phyloP scores from a whole-genome alignment of 257 asterid species.

The Solanum etuberosum region DNA sequence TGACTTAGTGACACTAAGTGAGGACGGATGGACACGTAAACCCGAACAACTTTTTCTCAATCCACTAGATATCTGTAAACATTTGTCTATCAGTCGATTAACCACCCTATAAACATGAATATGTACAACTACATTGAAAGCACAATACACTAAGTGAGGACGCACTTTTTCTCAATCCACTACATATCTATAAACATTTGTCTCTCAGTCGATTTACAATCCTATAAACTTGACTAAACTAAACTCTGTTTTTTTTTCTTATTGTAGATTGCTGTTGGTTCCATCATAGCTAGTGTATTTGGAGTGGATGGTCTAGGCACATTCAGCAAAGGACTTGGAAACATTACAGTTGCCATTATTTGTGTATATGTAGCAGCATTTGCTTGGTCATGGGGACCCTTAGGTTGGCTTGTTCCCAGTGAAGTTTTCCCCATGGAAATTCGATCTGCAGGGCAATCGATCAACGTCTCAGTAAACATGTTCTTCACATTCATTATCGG shows the following conservation, averaged over 20 bases:
- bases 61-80: too few species aligned
- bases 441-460: slow-evolving; percentile 69
- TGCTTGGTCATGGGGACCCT: slow-evolving; percentile 92
- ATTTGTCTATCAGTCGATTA: rapidly evolving
- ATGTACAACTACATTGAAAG: too few species aligned
- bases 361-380: slow-evolving; percentile 70
- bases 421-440: slow-evolving; percentile 73
- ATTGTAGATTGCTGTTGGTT: slow-evolving; percentile 37
- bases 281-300: slow-evolving; percentile 45
- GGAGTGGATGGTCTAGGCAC: slow-evolving; percentile 43
- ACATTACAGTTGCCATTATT: slow-evolving; percentile 49
- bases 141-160: too few species aligned
- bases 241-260: too few species aligned
- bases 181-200: not conserved
- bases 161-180: too few species aligned
- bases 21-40: too few species aligned
- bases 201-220: too few species aligned
- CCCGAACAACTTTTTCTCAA: too few species aligned
- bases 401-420: slow-evolving; percentile 84
- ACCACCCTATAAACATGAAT: too few species aligned
- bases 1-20: too few species aligned
- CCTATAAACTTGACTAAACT: not conserved
- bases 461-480: slow-evolving; percentile 68
- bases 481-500: slow-evolving; percentile 49
- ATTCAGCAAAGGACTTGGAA: slow-evolving; percentile 54